A percentile compares a stretch with the other conserved stretches of the same genome.
Conservation (phyloP, 2,329 filamentous ascomycete genomes). For the Colletotrichum magnum region DNA sequence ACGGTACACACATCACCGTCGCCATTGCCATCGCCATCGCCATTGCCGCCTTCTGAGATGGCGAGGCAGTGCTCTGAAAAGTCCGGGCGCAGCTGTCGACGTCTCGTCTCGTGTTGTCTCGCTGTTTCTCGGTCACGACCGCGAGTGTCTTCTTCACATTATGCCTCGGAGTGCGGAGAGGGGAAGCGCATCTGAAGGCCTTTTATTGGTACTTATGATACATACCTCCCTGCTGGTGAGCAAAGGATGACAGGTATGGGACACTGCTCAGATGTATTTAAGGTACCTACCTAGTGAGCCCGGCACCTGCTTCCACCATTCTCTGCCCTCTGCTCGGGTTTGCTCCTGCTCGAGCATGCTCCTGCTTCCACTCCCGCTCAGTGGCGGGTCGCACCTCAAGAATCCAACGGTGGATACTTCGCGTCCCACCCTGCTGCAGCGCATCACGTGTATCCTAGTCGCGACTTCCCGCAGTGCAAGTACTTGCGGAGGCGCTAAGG, state of each 20-base stretch:
- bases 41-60: slow-evolving; percentile 7
- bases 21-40: too few relatives aligned
- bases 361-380: neutral
- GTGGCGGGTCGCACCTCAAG: slow-evolving; percentile 12
- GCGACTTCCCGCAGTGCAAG: neutral
- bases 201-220: neutral
- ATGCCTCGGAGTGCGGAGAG: neutral
- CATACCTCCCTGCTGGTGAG: too few relatives aligned
- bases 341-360: too few relatives aligned
- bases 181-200: neutral
- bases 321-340: too few relatives aligned
- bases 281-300: too few relatives aligned
- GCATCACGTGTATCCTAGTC: slow-evolving; percentile 10
- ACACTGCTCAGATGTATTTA: too few relatives aligned
- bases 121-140: slow-evolving; percentile 3
- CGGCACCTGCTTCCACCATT: too few relatives aligned
- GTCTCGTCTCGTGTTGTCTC: slow-evolving; percentile 9
- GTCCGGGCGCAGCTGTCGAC: slow-evolving; percentile 10
- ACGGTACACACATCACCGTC: neutral
- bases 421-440: neutral
- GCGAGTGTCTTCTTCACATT: neutral
- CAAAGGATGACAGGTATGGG: neutral
- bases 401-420: slow-evolving; percentile 31
- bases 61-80: neutral
- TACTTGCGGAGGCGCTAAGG: slow-evolving; percentile 23